Base-by-base conservation (phyloP, 192 early-diverging fungal species). In the Entrophospora sp. region DNA sequence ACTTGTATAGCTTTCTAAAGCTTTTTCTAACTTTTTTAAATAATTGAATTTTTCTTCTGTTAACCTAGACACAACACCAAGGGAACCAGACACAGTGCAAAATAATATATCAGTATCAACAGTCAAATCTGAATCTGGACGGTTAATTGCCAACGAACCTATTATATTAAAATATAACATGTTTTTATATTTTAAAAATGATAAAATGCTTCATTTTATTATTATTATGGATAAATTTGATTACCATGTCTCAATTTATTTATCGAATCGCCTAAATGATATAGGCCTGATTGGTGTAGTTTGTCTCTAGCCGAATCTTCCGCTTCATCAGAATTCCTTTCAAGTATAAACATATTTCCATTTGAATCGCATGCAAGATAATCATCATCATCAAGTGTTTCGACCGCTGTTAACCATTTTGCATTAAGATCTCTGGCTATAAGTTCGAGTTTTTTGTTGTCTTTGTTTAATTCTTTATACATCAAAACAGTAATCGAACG, bases 91-190 rank as follows among this genome's bases (percentile, higher is more conserved):
- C 10, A 89, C 78, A 14, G 94, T 94, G 44, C 80, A 88, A 67
- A 75, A 96, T 9, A 96, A 43, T 43, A 95, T 73, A 16, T 56
- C 46, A 0, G 85, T 78, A 8, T 31, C 46, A 13, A 74, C 74
- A 16, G 76, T 80, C 2, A 77, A 77, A 57, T 86, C 82, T 7
- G 75, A 59, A 7, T 89, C 88, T 1, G 82, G 74, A 7, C 88
- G 70, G 18, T 83, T 77, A 83, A 88, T 87, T 1, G 89, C 87
- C 74, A 97, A 73, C 5, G 92, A 87, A 13, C 89, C 89, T 88
- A 63, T 18, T 30, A 35, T 66, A 35, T 34, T 8, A 59, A 31
- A 63, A 31, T 24, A 64, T 30, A 22, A n/a, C 25, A 69, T 4
- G 2, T 28, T 42, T 35, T 9, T 27, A 43, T 38, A 46, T 34